Percentiles rank a stretch among this genome's conserved stretches.
phyloP scores from a whole-genome alignment of 1,139 yeast genomes.

The Pichia sp. region DNA sequence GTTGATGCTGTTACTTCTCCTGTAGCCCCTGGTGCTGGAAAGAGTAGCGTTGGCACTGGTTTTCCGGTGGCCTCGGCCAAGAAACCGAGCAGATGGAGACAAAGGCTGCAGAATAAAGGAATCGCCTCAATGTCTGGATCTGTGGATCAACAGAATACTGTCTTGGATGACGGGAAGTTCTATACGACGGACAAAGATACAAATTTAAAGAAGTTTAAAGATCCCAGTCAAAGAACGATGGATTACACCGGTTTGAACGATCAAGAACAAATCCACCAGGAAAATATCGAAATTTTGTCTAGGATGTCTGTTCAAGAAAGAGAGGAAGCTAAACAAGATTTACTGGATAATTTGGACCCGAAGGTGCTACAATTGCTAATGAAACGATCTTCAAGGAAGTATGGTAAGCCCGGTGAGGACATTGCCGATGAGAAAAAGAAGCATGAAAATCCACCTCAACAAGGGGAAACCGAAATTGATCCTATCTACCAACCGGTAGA shows the following conservation, averaged over 20 bases:
- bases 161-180: slow-evolving; percentile 7
- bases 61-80: slow-evolving; percentile 23
- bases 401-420: slow-evolving; percentile 16
- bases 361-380: slow-evolving; percentile 40
- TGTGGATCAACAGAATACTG: slow-evolving; percentile 4
- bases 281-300: slow-evolving; percentile 57
- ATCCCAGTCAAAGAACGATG: slow-evolving; percentile 9
- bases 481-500: slow-evolving; percentile 42
- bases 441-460: neutral
- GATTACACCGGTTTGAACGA: slow-evolving; percentile 34
- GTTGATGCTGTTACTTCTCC: neutral
- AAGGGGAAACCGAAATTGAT: neutral
- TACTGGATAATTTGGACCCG: slow-evolving; percentile 62
- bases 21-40: neutral
- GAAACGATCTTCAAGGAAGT: slow-evolving; percentile 34
- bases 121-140: slow-evolving; percentile 21
- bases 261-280: slow-evolving; percentile 66
- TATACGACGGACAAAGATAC: slow-evolving; percentile 12
- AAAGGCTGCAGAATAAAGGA: slow-evolving; percentile 25
- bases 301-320: slow-evolving; percentile 64
- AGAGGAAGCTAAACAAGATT: slow-evolving; percentile 54
- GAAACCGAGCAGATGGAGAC: slow-evolving; percentile 18
- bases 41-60: neutral
- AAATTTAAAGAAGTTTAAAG: slow-evolving; percentile 14
- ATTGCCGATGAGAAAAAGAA: neutral